Evolutionary conservation across 768 basidiomycete genomes (phyloP).

Genomic region (Suillus tomentosus): DNA sequence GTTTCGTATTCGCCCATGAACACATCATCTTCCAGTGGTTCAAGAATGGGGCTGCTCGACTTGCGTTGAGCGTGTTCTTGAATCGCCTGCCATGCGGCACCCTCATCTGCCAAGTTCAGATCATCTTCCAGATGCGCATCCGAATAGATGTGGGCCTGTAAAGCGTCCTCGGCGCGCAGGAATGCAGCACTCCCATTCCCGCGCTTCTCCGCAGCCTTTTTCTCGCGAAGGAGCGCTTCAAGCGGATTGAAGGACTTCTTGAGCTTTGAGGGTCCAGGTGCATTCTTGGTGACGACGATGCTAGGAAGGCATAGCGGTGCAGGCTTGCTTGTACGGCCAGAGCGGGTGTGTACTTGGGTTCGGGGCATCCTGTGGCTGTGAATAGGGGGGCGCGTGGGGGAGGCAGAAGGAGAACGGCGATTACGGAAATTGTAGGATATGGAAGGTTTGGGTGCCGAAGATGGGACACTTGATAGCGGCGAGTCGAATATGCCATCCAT

Average conservation of each 20-base stretch:
- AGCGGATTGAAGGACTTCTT: conserved; percentile 50
- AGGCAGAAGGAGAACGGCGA: conserved; percentile 8
- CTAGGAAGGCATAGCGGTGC: conserved; percentile 15
- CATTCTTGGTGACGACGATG: conserved; percentile 12
- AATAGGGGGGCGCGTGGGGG: conserved; percentile 9
- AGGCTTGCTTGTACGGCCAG: conserved; percentile 24
- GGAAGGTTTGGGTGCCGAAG: conserved; percentile 11
- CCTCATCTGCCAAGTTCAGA: conserved; percentile 38
- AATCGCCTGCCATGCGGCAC: conserved; percentile 42
- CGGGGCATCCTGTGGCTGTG: neutral
- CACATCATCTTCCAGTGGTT: conserved; percentile 19
- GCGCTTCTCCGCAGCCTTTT: conserved; percentile 33
- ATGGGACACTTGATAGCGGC: conserved; percentile 24
- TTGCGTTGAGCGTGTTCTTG: conserved; percentile 22
- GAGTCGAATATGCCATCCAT: conserved; percentile 21
- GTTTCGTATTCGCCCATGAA: conserved; percentile 40
- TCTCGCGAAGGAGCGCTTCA: conserved; percentile 56
- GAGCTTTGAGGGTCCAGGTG: conserved; percentile 8
- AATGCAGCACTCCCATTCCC: conserved; percentile 44
- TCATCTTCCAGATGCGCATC: conserved; percentile 19
- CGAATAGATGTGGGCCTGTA: conserved; percentile 34
- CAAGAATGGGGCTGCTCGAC: conserved; percentile 19
- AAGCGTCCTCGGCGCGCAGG: conserved; percentile 46
- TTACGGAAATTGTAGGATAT: neutral
- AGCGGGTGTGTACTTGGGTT: conserved; percentile 14